Base-by-base conservation (phyloP, 176 grass and related monocot genomes). In the Ananas comosus region DNA sequence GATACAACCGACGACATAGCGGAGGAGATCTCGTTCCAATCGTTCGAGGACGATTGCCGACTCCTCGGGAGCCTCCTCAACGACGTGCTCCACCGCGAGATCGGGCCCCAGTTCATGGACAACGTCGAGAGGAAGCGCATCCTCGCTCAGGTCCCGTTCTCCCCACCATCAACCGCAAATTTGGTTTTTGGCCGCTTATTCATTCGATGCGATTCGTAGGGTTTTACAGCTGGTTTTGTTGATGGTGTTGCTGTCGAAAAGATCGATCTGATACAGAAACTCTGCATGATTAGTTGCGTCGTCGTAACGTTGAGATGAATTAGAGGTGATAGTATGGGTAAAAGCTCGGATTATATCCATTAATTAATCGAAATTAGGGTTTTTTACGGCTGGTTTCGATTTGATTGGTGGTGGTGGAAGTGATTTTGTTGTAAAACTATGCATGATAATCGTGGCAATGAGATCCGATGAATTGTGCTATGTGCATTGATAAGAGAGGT, bases 31-130 rank as follows among this genome's bases (percentile, higher is more conserved):
- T 97, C 84, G 0, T 90, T 97, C 78, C 93, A 97, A 84, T 82
- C 89, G 53, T 97, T 97, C 67, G 89, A 97, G 70, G 93, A 97
- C 49, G 86, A 97, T 51, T 92, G 89, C 77, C 93, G 93, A n/a
- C 81, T 97, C 16, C 88, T 97, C 0, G 93, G 76, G 18, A 96
- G 79, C 79, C 93, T 96, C 52, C 80, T 96, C 72, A 80, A 87
- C 50, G 93, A 97, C 65, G 86, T 97, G 25, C 75, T 97, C 68
- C 89, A 90, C 67, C 93, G 85, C 4, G 86, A 97, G 81, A 79
- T 97, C 64, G 89, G 93, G 10, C 71, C 93, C n/a, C 76, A 69
- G 4, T 97, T 97, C 84, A 90, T 90, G 80, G 70, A 89, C 0
- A 84, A 80, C 67, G 73, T 97, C 77, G 88, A 97, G 66, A 83